These are phyloP conservation scores for Bryoglossum gracile DNA, from an alignment of 495 filamentous ascomycete genomes.

Conservation along the genomic window DNA sequence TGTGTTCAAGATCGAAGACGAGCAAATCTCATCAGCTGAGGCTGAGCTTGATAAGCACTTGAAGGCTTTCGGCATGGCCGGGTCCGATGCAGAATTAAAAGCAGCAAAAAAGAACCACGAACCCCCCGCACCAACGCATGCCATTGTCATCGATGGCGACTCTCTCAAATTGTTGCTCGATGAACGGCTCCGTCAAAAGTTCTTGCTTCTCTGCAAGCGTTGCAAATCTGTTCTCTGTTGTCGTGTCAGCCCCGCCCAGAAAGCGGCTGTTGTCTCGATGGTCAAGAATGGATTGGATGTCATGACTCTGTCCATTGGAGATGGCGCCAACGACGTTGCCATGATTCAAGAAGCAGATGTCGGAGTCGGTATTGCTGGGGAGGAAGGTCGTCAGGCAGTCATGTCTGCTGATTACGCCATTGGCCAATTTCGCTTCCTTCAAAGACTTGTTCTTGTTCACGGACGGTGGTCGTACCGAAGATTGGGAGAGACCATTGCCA, in stretches of 20 bases:
- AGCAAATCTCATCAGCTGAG: conserved; percentile 55
- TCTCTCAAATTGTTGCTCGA: conserved; percentile 84
- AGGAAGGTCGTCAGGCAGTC: conserved; percentile 92
- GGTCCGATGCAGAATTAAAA: conserved; percentile 79
- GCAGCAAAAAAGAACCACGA: conserved; percentile 74
- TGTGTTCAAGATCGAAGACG: conserved; percentile 77
- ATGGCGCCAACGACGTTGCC: conserved; percentile 97
- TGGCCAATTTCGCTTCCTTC: conserved; percentile 92
- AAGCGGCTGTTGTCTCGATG: conserved; percentile 94
- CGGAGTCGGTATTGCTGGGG: conserved; percentile 95
- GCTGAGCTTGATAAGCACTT: conserved; percentile 68
- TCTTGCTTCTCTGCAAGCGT: conserved; percentile 92
- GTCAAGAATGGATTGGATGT: conserved; percentile 91
- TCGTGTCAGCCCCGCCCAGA: conserved; percentile 93
- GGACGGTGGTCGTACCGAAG: conserved; percentile 95
- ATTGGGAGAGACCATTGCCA: conserved; percentile 87
- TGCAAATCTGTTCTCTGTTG: conserved; percentile 97
- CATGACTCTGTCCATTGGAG: conserved; percentile 94
- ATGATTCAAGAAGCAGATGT: conserved; percentile 99
- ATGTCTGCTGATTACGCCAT: conserved; percentile 99
- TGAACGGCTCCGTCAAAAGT: conserved; percentile 78
- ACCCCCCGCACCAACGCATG: conserved; percentile 80
- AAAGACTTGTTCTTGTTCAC: conserved; percentile 87
- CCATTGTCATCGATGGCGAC: conserved; percentile 95
- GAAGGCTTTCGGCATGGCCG: conserved; percentile 66